Evolutionary conservation across 2,329 filamentous ascomycete species (phyloP), one percentile per base, ranked within the genome.

Genomic region (Acephala macrosclerotiorum): DNA sequence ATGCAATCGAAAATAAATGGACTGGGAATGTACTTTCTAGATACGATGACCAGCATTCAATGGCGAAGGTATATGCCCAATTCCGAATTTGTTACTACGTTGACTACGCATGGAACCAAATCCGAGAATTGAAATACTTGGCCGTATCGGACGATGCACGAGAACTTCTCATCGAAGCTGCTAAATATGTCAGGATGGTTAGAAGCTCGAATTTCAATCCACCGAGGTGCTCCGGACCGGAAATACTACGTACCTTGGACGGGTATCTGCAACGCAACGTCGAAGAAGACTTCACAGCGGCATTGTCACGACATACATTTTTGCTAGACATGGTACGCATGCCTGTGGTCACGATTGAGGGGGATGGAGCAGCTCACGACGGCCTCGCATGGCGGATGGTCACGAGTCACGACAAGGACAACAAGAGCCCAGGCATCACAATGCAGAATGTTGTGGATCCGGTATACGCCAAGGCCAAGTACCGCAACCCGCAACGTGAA

Each of bases 41-140:
- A 25, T 3, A 36, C 3, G 42, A n/a, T 45, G 20, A 9, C 18
- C n/a, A 6, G 20, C 4, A 42, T 14, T 7, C 26, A 20, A 42
- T 14, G 16, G 26, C 20, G 38, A 59, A 7, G 5, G 26, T 47
- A 4, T 59, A 59, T 12, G 14, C 57, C 12, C 57, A 47, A 33
- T 59, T 59, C n/a, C 36, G 20, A 29, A n/a, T 59, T 18, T 47
- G 38, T 47, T 59, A 59, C 38, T 47, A 59, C 38, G 22, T 59
- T 20, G 40, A 47, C 38, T 22, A 59, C 16, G n/a, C n/a, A 18
- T 59, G 57, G 57, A 40, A 59, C 12, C 57, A 59, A 20, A 35
- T 59, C 36, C 22, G 57, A 18, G 57, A 59, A 16, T 59, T 47
- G 22, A 59, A 20, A 14, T 59, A 59, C 25, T 26, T 59, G 35